Conservation (phyloP, 495 filamentous ascomycete genomes). For the Tetracladium marchalianum region DNA sequence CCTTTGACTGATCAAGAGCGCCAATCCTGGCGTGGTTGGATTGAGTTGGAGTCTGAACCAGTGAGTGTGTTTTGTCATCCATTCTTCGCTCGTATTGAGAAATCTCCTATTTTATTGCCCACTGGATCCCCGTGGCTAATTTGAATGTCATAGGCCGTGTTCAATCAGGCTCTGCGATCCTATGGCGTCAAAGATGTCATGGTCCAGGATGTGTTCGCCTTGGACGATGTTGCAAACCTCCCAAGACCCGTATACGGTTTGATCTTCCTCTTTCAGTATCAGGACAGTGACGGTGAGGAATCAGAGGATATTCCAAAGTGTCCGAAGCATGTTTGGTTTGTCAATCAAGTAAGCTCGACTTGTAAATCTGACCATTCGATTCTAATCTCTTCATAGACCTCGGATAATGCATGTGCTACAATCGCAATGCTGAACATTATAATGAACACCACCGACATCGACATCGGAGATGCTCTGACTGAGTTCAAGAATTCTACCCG, state of each 20-base stretch:
- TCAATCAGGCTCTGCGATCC: slow-evolving; percentile 72
- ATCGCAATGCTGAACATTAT: slow-evolving; percentile 84
- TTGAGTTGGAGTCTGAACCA: slow-evolving; percentile 86
- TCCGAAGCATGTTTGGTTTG: slow-evolving; percentile 78
- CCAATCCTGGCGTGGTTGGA: slow-evolving; percentile 54
- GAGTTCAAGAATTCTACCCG: slow-evolving; percentile 63
- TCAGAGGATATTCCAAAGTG: slow-evolving; percentile 28
- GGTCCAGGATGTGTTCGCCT: slow-evolving; percentile 66
- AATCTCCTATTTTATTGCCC: not conserved
- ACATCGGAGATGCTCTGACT: slow-evolving; percentile 55
- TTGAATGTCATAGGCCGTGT: slow-evolving; percentile 48
- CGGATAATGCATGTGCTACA: slow-evolving; percentile 76
- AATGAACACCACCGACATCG: slow-evolving; percentile 61
- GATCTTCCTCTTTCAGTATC: slow-evolving; percentile 71
- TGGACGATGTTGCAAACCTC: slow-evolving; percentile 50
- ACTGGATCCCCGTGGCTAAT: not conserved
- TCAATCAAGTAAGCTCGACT: slow-evolving; percentile 62
- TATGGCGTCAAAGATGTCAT: slow-evolving; percentile 66
- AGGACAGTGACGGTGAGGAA: slow-evolving; percentile 44
- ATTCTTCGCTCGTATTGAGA: not conserved
- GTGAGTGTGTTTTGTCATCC: slow-evolving; percentile 33
- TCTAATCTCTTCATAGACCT: slow-evolving; percentile 42
- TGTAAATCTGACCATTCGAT: not conserved
- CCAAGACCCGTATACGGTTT: slow-evolving; percentile 71
- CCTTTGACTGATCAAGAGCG: slow-evolving; percentile 27